phyloP scores from a whole-genome alignment of 805 yeast genomes.

The Priceomyces melissophilus region DNA sequence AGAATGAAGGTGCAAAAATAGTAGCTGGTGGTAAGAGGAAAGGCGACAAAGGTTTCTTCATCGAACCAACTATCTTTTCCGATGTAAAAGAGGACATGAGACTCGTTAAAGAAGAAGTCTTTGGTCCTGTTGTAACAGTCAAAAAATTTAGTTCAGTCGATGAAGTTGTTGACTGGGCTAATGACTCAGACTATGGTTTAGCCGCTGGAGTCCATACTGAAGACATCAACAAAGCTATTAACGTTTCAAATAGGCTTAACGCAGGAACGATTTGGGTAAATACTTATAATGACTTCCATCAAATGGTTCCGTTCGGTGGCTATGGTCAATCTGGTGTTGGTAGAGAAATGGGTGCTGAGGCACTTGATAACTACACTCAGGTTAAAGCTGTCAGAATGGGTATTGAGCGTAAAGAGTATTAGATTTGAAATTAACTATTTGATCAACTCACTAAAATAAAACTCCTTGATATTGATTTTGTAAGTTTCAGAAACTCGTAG shows the following conservation, averaged over 20 bases:
- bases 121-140: slow-evolving; percentile 89
- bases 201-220: slow-evolving; percentile 89
- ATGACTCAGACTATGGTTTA: slow-evolving; percentile 79
- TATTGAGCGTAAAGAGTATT: slow-evolving; percentile 12
- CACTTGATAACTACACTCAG: slow-evolving; percentile 81
- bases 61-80: slow-evolving; percentile 82
- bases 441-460: too few relatives aligned
- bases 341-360: slow-evolving; percentile 88
- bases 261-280: slow-evolving; percentile 94
- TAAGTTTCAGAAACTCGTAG: too few relatives aligned
- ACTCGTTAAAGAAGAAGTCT: slow-evolving; percentile 85
- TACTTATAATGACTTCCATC: slow-evolving; percentile 86
- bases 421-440: neutral
- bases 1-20: slow-evolving; percentile 78
- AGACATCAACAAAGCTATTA: slow-evolving; percentile 70
- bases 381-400: slow-evolving; percentile 76
- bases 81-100: slow-evolving; percentile 72
- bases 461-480: too few relatives aligned
- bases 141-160: slow-evolving; percentile 79
- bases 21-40: slow-evolving; percentile 79
- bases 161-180: slow-evolving; percentile 75
- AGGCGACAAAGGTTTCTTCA: slow-evolving; percentile 66
- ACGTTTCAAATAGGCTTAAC: slow-evolving; percentile 67
- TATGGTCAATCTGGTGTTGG: slow-evolving; percentile 90
- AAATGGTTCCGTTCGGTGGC: slow-evolving; percentile 89